Evolutionary conservation across 768 basidiomycete species (phyloP), one percentile per base, ranked within the genome.

Genomic region (Leccinum variicolor): DNA sequence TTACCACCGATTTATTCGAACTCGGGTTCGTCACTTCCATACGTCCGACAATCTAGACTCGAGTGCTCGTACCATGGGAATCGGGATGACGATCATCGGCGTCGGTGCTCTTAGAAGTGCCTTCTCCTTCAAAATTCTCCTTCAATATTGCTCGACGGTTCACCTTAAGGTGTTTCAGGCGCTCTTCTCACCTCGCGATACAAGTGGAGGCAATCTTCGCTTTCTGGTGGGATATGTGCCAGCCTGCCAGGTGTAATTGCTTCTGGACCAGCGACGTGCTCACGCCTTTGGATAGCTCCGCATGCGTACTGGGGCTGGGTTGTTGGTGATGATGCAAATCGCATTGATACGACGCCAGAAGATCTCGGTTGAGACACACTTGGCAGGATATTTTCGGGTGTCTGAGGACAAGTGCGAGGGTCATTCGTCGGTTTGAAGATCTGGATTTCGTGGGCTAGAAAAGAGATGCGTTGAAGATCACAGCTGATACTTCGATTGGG

Each of bases 171-270:
- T 5, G 75, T 85, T 41, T 75, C 78, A 17, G 84, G 85, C 1
- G 79, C 81, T 0, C 65, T 86, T 19, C 76, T 87, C 4, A 77
- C 82, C 0, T 59, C 73, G 11, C 64, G 74, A 9, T 84, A 79
- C 62, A 70, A 75, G 1, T 87, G 85, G 85, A 83, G 79, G 81
- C 73, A 72, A 47, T 77, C 84, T 4, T 75, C 78, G 3, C 51
- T 84, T 7, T 86, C 83, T 60, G 69, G 76, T 21, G 84, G 82
- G 49, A 71, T 76, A 60, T 6, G 61, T 26, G 49, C 17, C 3
- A n/a, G 17, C 49, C 1, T 13, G n/a, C 34, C 1, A 9, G 21
- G 26, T 26, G 26, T 26, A 26, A 7, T 21, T 6, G 10, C 13
- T 26, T n/a, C 17, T 17, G 36, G 26, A 43, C 8, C 23, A 26